Base-by-base conservation (phyloP, 2,329 filamentous ascomycete genomes). In the Hymenoscyphus fraxineus region DNA sequence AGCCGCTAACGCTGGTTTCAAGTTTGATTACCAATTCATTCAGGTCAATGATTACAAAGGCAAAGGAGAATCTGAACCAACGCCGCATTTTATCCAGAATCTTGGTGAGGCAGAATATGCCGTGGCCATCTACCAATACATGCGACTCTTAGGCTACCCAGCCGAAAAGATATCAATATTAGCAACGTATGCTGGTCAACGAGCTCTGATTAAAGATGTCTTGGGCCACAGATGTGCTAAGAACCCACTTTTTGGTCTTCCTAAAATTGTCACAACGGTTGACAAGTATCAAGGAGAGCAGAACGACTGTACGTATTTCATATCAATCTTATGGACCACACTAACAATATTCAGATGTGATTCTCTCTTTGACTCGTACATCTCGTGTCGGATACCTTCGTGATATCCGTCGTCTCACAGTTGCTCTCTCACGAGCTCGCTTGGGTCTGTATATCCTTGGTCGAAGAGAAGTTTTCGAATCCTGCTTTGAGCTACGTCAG, bases 211-310 rank as follows among this genome's bases (percentile, higher is more conserved):
- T 66, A 88, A 85, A 71, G 94, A 99, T 76, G 92, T 99, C 3
- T 79, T 99, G 60, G 81, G 80, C 15, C 91, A 96, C 74, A 85
- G 95, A 65, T 99, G 95, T 77, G 89, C 88, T 44, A 89, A 86
- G 71, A 96, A 93, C 72, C 80, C 88, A 1, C 80, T 98, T 22
- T 99, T 99, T 78, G 93, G 94, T 9, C 80, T 97, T 77, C 95
- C 95, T 19, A 90, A 89, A 77, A 89, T 90, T 61, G 92, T 99
- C 35, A 93, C 92, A 3, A 99, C 96, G 5, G 94, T 99, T 68
- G 95, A 99, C 80, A 97, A 97, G 77, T 99, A 98, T 74, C 95
- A 99, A 80, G 96, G 95, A 76, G 95, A 99, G 81, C 95, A 99
- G 78, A 99, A 99, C 78, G 95, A 99, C 74, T 98, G 92, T 95